A percentile compares a stretch with the other conserved stretches of the same genome.
Conservation (phyloP, 2,329 filamentous ascomycete species). For the Alternaria longipes region DNA sequence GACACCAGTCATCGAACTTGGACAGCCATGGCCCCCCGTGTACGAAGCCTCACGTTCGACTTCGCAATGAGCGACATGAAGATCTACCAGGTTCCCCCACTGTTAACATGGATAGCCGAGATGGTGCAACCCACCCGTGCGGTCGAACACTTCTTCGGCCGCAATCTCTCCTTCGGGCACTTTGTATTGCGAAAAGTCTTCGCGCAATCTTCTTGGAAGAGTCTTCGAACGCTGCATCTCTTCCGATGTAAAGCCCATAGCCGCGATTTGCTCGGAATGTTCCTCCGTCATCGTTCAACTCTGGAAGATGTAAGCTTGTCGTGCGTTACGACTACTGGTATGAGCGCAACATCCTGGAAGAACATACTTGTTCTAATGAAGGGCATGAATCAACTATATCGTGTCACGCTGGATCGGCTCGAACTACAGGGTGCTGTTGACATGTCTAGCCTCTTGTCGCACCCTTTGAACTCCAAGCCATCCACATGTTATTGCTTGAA, state of each 20-base stretch:
- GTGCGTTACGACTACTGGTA: not conserved
- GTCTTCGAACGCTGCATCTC: slow-evolving; percentile 1
- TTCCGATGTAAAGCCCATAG: not conserved
- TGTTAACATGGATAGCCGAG: not conserved
- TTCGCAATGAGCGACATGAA: not conserved
- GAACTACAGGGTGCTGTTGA: not conserved
- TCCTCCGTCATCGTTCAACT: not conserved
- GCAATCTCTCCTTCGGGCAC: not conserved
- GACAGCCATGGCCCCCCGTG: not conserved
- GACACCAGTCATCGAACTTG: not conserved
- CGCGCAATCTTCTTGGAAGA: not conserved
- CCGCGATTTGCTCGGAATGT: not conserved
- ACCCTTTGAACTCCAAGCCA: not conserved
- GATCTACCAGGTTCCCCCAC: not conserved
- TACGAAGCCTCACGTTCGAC: not conserved
- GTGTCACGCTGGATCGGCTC: not conserved
- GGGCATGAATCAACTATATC: not conserved
- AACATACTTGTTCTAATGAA: not conserved
- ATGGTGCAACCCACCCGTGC: not conserved
- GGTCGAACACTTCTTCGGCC: not conserved
- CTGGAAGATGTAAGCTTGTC: not conserved
- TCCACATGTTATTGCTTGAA: not conserved
- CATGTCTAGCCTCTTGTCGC: not conserved
- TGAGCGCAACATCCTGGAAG: not conserved
- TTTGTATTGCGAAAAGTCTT: not conserved